Evolutionary conservation across 1,284 basidiomycete genomes (phyloP).

Genomic region (Mixia osmundae): DNA sequence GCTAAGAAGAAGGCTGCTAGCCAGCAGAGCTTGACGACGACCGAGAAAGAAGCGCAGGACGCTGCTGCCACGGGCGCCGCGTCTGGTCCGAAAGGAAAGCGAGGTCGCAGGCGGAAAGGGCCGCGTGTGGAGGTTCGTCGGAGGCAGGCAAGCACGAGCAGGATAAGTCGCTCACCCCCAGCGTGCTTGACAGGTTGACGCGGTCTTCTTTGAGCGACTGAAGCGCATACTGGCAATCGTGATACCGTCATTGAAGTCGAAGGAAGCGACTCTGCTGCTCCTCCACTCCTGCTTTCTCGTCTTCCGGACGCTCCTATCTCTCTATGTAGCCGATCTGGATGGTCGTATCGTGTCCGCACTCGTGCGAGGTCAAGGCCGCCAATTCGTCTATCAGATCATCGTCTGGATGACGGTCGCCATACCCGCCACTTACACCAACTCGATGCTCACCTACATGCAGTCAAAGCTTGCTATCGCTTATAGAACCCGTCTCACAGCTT

Average conservation of each 20-base stretch:
- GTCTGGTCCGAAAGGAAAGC: too few species aligned
- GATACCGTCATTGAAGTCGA: conserved; percentile 59
- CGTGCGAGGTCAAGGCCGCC: conserved; percentile 57
- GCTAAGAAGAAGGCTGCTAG: too few species aligned
- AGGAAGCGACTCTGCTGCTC: conserved; percentile 62
- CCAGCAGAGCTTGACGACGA: too few species aligned
- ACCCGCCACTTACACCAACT: conserved; percentile 59
- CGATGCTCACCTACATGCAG: conserved; percentile 83
- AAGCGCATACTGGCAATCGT: conserved; percentile 59
- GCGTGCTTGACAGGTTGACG: too few species aligned
- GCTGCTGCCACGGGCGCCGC: too few species aligned
- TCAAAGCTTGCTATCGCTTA: conserved; percentile 83
- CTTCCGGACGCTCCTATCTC: conserved; percentile 64
- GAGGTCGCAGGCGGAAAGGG: too few species aligned
- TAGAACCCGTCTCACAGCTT: conserved; percentile 60
- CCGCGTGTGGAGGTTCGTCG: too few species aligned
- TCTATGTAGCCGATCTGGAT: conserved; percentile 89
- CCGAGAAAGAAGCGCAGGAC: too few species aligned
- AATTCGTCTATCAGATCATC: conserved; percentile 64
- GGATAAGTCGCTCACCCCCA: too few species aligned
- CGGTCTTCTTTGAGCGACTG: conserved; percentile 63
- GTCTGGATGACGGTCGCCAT: conserved; percentile 85
- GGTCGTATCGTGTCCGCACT: conserved; percentile 85
- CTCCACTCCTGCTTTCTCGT: conserved; percentile 74
- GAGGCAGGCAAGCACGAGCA: too few species aligned